Evolutionary conservation across 108 stramenopile species (phyloP).

Genomic region (Poteriospumella lacustris): DNA sequence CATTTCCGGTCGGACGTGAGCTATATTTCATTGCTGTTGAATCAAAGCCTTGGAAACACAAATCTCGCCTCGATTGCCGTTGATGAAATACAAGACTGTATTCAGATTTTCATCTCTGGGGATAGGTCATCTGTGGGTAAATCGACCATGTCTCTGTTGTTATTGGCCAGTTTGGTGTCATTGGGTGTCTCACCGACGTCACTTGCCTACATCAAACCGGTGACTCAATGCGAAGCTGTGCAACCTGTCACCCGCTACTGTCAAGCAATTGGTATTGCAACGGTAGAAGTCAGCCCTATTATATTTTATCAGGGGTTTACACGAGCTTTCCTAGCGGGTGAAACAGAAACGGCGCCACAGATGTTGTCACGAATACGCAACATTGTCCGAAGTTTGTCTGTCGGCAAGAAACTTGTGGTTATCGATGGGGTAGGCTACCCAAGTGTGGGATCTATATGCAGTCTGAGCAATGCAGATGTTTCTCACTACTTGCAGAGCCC

Average conservation of each 20-base stretch:
- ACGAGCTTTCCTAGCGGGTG: conserved; percentile 76
- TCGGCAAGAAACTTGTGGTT: conserved; percentile 60
- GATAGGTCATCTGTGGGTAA: conserved; percentile 87
- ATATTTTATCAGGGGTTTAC: conserved; percentile 95
- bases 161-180: conserved; percentile 59
- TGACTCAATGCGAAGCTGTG: conserved; percentile 83
- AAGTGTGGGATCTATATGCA: conserved; percentile 86
- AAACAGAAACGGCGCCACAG: conserved; percentile 64
- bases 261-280: conserved; percentile 66
- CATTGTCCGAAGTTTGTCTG: conserved; percentile 66
- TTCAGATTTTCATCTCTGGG: conserved; percentile 73
- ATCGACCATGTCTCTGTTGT: conserved; percentile 76
- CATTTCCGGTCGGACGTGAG: too few species aligned
- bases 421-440: conserved; percentile 97
- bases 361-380: conserved; percentile 63
- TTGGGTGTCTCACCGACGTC: conserved; percentile 56
- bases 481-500: conserved; percentile 53
- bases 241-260: conserved; percentile 82
- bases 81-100: conserved; percentile 37
- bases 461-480: conserved; percentile 83
- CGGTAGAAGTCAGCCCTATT: conserved; percentile 79
- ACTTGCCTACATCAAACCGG: conserved; percentile 94
- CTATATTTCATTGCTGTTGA: too few species aligned
- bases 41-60: too few species aligned
- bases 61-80: too few species aligned